phyloP scores from a whole-genome alignment of 257 asterid species.

The Solanum sitiens region DNA sequence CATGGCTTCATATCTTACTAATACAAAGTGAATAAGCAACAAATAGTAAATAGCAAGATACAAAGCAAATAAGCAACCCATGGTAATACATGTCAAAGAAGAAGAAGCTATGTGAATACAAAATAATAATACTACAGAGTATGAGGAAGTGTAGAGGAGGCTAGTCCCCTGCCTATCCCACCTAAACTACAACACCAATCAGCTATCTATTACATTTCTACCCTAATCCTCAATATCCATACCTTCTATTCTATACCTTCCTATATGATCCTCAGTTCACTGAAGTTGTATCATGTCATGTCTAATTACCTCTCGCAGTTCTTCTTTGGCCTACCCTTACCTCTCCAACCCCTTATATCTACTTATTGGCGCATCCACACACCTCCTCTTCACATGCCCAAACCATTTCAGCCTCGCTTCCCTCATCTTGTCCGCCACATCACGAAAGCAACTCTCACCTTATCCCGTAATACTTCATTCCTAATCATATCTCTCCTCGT shows the following conservation, averaged over 20 bases:
- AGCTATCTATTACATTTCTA: background rate
- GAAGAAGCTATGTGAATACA: background rate
- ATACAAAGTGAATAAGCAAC: background rate
- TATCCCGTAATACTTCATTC: background rate
- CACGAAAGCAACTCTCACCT: background rate
- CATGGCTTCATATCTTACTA: background rate
- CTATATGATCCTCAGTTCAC: background rate
- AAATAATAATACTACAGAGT: background rate
- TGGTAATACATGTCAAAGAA: background rate
- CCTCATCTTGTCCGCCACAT: background rate
- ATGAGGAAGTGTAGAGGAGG: background rate
- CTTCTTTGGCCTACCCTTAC: background rate
- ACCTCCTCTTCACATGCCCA: background rate
- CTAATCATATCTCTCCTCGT: background rate
- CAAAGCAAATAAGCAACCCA: background rate
- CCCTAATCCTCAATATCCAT: background rate
- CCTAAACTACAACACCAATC: background rate
- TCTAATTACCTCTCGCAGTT: fast-evolving
- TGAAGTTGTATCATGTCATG: background rate
- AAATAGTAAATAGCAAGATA: background rate
- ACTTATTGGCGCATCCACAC: background rate
- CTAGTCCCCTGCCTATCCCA: background rate
- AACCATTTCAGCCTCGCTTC: background rate
- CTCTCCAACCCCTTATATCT: background rate
- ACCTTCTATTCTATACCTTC: background rate